Conservation (phyloP, 2,329 filamentous ascomycete genomes). For the Calonectria fujianensis region DNA sequence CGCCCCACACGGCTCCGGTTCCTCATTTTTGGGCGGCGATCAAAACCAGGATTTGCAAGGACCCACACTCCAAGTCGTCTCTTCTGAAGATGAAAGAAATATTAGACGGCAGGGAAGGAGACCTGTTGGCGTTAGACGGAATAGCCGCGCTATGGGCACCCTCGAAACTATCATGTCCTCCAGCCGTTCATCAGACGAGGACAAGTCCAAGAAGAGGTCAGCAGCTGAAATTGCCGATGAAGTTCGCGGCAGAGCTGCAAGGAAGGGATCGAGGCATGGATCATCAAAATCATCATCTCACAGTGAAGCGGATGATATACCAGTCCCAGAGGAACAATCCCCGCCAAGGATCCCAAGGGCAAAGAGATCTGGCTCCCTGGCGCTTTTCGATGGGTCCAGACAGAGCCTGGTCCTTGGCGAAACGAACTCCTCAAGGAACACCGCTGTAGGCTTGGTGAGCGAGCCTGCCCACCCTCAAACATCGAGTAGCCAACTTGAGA, state of each 20-base stretch:
- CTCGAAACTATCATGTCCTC: constrained; percentile 81
- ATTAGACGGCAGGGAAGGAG: constrained; percentile 63
- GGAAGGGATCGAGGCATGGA: constrained; percentile 60
- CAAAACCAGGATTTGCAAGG: constrained; percentile 62
- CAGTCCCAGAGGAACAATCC: constrained; percentile 45
- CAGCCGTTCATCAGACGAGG: constrained; percentile 78
- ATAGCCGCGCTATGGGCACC: constrained; percentile 76
- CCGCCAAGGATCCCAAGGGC: constrained; percentile 49
- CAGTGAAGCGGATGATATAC: constrained; percentile 55
- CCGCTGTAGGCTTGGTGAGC: constrained; percentile 68
- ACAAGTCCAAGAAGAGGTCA: constrained; percentile 75
- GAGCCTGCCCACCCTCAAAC: constrained; percentile 75
- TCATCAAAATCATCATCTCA: constrained; percentile 58
- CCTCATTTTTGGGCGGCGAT: constrained; percentile 64
- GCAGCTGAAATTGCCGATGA: constrained; percentile 74
- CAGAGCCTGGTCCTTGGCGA: constrained; percentile 57
- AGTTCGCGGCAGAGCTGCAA: constrained; percentile 69
- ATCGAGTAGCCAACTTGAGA: constrained; percentile 70
- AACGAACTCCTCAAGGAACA: constrained; percentile 57
- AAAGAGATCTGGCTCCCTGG: constrained; percentile 59
- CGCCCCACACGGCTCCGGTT: constrained; percentile 75
- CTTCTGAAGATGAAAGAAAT: constrained; percentile 73
- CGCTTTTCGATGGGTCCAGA: constrained; percentile 62
- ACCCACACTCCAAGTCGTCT: constrained; percentile 75
- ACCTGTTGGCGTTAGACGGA: constrained; percentile 64